Percentiles rank a stretch among this genome's conserved stretches.
These are phyloP conservation scores for Typha latifolia DNA, from an alignment of 176 grass and related monocot species.

Conservation along the genomic window DNA sequence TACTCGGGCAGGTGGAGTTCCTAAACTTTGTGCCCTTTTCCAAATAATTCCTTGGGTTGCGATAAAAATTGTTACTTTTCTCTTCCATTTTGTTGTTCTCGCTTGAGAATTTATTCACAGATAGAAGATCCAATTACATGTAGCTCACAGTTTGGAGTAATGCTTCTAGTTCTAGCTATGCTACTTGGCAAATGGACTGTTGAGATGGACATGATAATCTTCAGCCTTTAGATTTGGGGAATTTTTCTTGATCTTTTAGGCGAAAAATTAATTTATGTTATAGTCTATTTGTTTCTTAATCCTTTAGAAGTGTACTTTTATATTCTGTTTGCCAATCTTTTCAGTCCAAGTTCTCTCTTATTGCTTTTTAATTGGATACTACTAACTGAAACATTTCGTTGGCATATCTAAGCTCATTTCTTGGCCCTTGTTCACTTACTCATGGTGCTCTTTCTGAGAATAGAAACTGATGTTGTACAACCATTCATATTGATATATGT, in stretches of 20 bases:
- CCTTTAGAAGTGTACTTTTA: neutral
- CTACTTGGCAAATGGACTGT: neutral
- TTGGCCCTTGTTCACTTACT: neutral
- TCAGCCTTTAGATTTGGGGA: neutral
- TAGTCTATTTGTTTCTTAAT: too few relatives aligned
- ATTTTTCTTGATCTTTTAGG: neutral
- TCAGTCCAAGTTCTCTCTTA: neutral
- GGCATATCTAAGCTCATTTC: neutral
- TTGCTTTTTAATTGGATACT: neutral
- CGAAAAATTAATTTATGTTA: neutral
- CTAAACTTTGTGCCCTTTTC: neutral
- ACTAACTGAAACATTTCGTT: neutral
- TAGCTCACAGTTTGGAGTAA: neutral
- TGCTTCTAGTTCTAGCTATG: too few relatives aligned
- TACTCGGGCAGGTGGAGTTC: neutral
- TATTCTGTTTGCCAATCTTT: neutral
- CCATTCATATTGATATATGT: neutral
- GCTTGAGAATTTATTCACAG: neutral
- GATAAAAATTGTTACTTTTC: neutral
- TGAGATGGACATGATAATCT: neutral
- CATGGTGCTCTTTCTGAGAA: neutral
- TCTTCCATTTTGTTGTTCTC: neutral
- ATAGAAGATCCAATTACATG: neutral
- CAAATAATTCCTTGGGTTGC: neutral
- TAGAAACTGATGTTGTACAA: neutral